Evolutionary conservation across 345 rosid genomes (phyloP).

Genomic region (Eutrema heterophyllum): DNA sequence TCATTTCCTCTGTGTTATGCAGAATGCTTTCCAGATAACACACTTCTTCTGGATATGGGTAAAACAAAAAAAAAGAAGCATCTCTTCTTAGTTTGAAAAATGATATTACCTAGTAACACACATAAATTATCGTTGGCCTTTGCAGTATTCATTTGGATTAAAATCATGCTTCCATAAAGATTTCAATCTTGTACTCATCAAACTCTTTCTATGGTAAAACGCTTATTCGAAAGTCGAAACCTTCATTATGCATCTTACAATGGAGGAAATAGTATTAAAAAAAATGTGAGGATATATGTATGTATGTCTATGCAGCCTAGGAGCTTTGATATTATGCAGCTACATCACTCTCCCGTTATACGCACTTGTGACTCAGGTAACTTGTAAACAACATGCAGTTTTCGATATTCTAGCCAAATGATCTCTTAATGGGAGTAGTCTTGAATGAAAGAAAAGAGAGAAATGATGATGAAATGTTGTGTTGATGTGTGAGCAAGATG

Average conservation of each 20-base stretch:
- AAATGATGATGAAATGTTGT: background rate
- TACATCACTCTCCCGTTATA: constrained; percentile 91
- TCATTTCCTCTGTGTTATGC: constrained; percentile 22
- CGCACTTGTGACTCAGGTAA: constrained; percentile 92
- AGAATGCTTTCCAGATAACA: constrained; percentile 98
- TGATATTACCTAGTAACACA: background rate
- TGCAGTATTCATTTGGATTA: constrained; percentile 76
- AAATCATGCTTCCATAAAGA: constrained; percentile 74
- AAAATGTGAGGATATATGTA: background rate
- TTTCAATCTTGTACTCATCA: constrained; percentile 42
- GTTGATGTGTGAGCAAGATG: constrained; percentile 35
- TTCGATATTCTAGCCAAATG: background rate
- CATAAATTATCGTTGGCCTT: background rate
- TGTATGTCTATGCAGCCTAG: constrained; percentile 48
- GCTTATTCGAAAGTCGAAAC: background rate
- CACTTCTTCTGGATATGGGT: constrained; percentile 96
- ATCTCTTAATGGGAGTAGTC: no score
- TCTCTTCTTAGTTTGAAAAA: background rate
- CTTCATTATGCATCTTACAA: constrained; percentile 3
- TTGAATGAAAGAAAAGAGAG: background rate
- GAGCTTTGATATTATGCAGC: constrained; percentile 65
- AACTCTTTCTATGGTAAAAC: constrained; percentile 65
- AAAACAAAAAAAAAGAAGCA: background rate
- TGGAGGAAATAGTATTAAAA: background rate
- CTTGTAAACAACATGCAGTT: background rate